Evolutionary conservation across 2,329 filamentous ascomycete genomes (phyloP).

Genomic region (Aspergillus hortae): DNA sequence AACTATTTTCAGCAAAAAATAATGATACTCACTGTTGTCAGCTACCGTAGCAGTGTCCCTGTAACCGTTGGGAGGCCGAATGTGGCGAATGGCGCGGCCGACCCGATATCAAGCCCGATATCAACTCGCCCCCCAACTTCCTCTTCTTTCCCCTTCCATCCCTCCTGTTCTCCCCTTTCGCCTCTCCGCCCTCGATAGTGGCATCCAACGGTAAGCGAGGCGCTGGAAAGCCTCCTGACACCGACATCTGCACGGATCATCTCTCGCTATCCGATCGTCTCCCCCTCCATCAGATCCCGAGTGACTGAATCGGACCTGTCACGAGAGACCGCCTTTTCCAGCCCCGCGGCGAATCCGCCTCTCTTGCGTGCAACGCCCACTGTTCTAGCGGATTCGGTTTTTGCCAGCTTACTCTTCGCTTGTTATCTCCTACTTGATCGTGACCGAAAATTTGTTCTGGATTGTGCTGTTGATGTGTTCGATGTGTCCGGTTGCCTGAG

Average conservation of each 20-base stretch:
- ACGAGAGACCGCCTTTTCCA: neutral
- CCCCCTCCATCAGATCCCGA: too few species aligned
- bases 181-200: neutral
- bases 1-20: too few species aligned
- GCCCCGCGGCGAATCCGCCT: neutral
- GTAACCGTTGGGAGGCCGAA: too few species aligned
- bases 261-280: neutral
- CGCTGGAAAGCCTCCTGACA: neutral
- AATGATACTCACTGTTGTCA: too few species aligned
- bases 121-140: neutral
- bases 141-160: neutral
- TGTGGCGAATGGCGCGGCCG: too few species aligned
- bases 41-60: too few species aligned
- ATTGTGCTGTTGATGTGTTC: neutral
- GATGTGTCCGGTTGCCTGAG: neutral
- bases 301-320: neutral
- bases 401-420: neutral
- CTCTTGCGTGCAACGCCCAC: neutral
- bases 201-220: neutral
- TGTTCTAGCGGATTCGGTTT: too few species aligned
- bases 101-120: too few species aligned
- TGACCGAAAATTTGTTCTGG: neutral
- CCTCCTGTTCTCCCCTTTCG: neutral
- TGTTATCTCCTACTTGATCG: neutral
- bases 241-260: neutral